A percentile compares a stretch with the other conserved stretches of the same genome.
Conservation (phyloP, 441 rosid genomes). For the Pelargonium exstipulatum region DNA sequence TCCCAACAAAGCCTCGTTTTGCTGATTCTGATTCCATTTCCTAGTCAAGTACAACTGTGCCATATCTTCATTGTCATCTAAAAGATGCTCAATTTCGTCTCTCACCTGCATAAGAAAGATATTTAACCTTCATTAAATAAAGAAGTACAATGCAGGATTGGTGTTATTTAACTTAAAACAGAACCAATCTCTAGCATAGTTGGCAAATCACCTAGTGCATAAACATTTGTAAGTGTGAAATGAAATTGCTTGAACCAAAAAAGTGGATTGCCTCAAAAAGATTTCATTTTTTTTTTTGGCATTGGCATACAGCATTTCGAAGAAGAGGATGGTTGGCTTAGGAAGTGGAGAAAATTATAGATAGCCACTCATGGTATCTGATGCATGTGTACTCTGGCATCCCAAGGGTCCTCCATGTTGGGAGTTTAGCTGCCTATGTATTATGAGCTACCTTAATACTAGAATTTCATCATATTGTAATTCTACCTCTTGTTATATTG, state of each 20-base stretch:
- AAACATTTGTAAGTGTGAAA: neutral
- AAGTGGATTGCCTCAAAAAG: neutral
- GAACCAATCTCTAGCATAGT: neutral
- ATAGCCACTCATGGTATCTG: neutral
- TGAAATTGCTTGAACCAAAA: neutral
- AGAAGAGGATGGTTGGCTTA: neutral
- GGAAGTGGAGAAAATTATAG: neutral
- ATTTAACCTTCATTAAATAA: neutral
- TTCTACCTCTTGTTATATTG: neutral
- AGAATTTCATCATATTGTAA: neutral
- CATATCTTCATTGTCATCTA: constrained; percentile 93
- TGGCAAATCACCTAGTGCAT: neutral
- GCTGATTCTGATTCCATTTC: constrained; percentile 78
- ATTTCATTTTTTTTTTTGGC: neutral
- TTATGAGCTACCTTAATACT: neutral
- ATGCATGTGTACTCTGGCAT: neutral
- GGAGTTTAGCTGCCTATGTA: neutral
- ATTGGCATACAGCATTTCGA: neutral
- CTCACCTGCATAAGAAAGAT: constrained; percentile 51
- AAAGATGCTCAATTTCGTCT: constrained; percentile 82
- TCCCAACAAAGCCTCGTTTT: constrained; percentile 52
- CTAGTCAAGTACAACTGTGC: constrained; percentile 75
- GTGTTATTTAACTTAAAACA: neutral
- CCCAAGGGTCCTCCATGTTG: neutral
- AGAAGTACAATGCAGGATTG: neutral